Conservation (phyloP, 2,329 filamentous ascomycete species). For the Aspergillus novofumigatus region DNA sequence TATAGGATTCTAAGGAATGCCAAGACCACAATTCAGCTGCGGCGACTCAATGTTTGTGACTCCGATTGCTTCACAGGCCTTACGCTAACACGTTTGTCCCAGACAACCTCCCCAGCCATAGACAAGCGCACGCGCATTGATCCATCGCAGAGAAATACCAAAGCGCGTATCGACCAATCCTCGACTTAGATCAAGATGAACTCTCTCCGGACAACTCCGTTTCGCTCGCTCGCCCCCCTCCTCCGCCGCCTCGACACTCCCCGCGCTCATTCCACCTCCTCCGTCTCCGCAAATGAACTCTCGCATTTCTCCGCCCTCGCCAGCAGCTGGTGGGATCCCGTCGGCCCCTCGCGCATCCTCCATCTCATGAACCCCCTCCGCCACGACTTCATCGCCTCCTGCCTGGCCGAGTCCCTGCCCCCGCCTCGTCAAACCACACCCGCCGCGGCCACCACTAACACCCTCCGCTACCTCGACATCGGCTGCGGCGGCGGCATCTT, state of each 20-base stretch:
- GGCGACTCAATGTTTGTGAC: too few relatives aligned
- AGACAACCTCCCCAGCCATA: background rate
- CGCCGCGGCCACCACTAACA: conserved; percentile 21
- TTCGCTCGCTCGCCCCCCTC: conserved; percentile 4
- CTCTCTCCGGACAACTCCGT: conserved; percentile 5
- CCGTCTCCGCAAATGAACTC: conserved; percentile 83
- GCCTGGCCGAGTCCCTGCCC: conserved; percentile 56
- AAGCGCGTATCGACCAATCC: background rate
- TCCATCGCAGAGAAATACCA: background rate
- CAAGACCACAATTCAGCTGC: background rate
- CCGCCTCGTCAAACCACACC: conserved; percentile 25
- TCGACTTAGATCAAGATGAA: conserved; percentile 4
- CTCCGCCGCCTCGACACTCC: conserved; percentile 1
- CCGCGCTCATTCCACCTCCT: conserved; percentile 48
- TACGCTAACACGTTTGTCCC: background rate
- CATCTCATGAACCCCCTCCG: conserved; percentile 98
- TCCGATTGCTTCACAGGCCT: background rate
- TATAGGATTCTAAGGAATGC: background rate
- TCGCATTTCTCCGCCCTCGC: conserved; percentile 93
- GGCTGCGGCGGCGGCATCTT: conserved; percentile 97
- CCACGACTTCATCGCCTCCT: conserved; percentile 81
- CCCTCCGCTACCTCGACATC: conserved; percentile 71
- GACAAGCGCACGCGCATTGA: too few relatives aligned
- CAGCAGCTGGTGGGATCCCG: conserved; percentile 93
- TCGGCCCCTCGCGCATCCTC: conserved; percentile 84